Conservation (phyloP, 106 monocot species). For the Dioscorea alata region DNA sequence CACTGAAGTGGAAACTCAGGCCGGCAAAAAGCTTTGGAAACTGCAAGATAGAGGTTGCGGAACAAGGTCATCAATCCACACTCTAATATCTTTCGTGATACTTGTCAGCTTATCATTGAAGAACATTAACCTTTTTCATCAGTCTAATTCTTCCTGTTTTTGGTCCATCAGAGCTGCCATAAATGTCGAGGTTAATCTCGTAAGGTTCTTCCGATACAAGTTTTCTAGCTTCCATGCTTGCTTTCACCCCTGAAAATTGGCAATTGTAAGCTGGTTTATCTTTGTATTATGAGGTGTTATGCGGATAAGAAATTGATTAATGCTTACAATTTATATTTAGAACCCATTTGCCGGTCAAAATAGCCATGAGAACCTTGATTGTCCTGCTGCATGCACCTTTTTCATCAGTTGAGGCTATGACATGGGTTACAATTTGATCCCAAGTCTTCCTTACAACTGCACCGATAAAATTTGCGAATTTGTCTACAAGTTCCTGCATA, state of each 20-base stretch:
- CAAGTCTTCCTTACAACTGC: slow-evolving; percentile 35
- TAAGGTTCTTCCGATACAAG: slow-evolving; percentile 67
- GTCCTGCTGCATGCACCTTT: slow-evolving; percentile 81
- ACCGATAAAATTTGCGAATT: slow-evolving; percentile 55
- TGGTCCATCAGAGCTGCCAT: slow-evolving; percentile 79
- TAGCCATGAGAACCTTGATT: slow-evolving; percentile 78
- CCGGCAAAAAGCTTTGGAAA: slow-evolving; percentile 41
- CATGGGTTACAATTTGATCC: slow-evolving; percentile 67
- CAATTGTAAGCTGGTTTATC: too few relatives aligned
- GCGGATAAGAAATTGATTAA: too few relatives aligned
- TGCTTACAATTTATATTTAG: slow-evolving; percentile 78
- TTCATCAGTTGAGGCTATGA: slow-evolving; percentile 81
- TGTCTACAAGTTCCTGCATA: slow-evolving; percentile 34
- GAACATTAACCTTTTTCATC: slow-evolving; percentile 42
- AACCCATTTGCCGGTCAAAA: slow-evolving; percentile 87
- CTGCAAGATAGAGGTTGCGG: slow-evolving; percentile 7
- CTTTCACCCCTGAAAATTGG: slow-evolving; percentile 60
- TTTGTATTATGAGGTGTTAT: too few relatives aligned
- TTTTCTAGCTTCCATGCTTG: slow-evolving; percentile 51
- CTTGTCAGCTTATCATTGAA: too few relatives aligned
- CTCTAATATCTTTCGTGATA: too few relatives aligned
- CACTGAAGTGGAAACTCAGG: slow-evolving; percentile 38
- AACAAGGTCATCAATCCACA: too few relatives aligned
- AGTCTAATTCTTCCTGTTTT: slow-evolving; percentile 63
- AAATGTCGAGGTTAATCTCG: slow-evolving; percentile 76